Evolutionary conservation across 176 grass and related monocot genomes (phyloP).

Genomic region (Avena sativa): DNA sequence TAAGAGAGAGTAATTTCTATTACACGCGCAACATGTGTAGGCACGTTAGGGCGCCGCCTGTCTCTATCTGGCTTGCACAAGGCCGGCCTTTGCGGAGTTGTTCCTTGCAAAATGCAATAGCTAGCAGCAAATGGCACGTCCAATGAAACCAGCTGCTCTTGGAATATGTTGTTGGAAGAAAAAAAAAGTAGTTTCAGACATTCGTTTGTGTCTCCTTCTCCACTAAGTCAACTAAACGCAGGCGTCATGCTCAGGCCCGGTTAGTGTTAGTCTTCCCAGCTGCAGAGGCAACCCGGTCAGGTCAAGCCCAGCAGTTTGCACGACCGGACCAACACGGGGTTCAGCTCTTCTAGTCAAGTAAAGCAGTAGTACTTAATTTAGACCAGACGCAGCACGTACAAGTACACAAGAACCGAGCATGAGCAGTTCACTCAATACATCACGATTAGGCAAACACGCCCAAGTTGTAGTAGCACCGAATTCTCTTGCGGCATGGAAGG

Average conservation of each 20-base stretch:
- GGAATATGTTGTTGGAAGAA: not conserved
- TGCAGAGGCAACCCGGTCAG: constrained; percentile 12
- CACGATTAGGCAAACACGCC: not conserved
- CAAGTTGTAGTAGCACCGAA: not conserved
- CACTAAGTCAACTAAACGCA: constrained; percentile 14
- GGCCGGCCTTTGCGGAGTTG: too few relatives aligned
- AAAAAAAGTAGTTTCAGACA: not conserved
- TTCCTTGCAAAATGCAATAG: too few relatives aligned
- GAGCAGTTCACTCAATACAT: not conserved
- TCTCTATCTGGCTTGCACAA: too few relatives aligned
- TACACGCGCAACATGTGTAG: too few relatives aligned
- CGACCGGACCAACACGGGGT: not conserved
- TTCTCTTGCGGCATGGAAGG: constrained; percentile 4
- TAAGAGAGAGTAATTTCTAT: too few relatives aligned
- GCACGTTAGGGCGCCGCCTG: too few relatives aligned
- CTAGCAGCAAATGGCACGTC: too few relatives aligned
- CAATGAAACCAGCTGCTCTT: not conserved
- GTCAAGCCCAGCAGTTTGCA: constrained; percentile 26
- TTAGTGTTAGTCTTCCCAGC: not conserved
- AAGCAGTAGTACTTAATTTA: not conserved
- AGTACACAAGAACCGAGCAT: not conserved
- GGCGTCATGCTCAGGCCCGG: not conserved
- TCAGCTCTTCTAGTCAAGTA: not conserved
- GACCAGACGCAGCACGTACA: not conserved
- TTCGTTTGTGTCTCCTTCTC: not conserved